These are phyloP conservation scores for Paramyrothecium sp. DNA, from an alignment of 2,329 filamentous ascomycete genomes.

Conservation along the genomic window DNA sequence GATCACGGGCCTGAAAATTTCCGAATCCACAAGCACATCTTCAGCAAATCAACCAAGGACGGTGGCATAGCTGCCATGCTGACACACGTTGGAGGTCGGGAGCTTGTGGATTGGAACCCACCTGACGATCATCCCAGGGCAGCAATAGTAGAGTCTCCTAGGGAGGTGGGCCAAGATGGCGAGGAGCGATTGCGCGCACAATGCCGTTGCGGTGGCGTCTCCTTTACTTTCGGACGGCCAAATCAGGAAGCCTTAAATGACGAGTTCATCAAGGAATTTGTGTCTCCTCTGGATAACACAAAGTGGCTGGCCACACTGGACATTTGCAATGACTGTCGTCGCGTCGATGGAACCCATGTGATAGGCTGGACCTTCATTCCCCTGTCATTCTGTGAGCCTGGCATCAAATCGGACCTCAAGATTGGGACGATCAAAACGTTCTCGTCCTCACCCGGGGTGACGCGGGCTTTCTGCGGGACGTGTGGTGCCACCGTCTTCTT, in stretches of 20 bases:
- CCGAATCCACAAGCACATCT: conserved; percentile 31
- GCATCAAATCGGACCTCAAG: conserved; percentile 31
- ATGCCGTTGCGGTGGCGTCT: conserved; percentile 47
- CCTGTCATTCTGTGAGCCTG: conserved; percentile 30
- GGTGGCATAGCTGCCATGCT: conserved; percentile 35
- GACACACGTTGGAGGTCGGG: conserved; percentile 24
- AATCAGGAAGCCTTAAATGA: conserved; percentile 24
- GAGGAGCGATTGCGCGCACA: conserved; percentile 38
- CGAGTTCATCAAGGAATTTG: conserved; percentile 25
- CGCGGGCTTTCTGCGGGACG: conserved; percentile 41
- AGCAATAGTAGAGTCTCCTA: conserved; percentile 20
- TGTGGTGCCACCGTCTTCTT: conserved; percentile 46
- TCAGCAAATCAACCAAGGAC: conserved; percentile 32
- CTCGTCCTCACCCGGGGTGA: conserved; percentile 33
- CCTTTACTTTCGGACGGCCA: conserved; percentile 42
- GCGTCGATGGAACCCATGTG: conserved; percentile 38
- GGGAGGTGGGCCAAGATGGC: conserved; percentile 31
- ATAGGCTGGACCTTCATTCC: conserved; percentile 43
- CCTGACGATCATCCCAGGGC: conserved; percentile 20
- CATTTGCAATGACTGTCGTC: conserved; percentile 42
- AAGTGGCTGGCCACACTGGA: conserved; percentile 45
- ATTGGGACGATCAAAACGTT: conserved; percentile 44
- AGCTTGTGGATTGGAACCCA: conserved; percentile 35
- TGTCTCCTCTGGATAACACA: conserved; percentile 32
- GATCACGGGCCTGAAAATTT: conserved; percentile 33